These are phyloP conservation scores for Phytopythium oedochilum DNA, from an alignment of 352 stramenopile species.

Conservation along the genomic window DNA sequence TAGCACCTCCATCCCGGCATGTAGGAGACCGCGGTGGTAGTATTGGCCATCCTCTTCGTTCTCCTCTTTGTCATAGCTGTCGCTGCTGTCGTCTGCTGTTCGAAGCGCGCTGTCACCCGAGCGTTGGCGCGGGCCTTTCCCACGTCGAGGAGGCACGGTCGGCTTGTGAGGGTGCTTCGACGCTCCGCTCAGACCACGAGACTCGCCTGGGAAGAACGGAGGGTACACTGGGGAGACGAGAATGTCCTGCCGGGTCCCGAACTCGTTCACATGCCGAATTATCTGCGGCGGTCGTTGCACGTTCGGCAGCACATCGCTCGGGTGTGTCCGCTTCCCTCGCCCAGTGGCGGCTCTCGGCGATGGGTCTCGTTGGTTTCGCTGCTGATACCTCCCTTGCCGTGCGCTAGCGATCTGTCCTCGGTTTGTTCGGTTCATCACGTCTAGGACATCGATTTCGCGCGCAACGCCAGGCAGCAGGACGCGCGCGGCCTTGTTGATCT, in stretches of 20 bases:
- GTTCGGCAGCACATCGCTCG: background rate
- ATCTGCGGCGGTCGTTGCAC: constrained; percentile 25
- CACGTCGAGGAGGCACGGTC: constrained; percentile 6
- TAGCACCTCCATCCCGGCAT: constrained; percentile 56
- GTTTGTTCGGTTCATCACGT: background rate
- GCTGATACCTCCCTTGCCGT: constrained; percentile 17
- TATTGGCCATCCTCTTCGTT: background rate
- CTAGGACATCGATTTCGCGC: constrained; percentile 23
- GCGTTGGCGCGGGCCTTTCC: background rate
- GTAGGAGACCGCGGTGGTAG: constrained; percentile 54
- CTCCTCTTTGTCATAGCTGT: background rate
- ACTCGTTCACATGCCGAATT: constrained; percentile 65
- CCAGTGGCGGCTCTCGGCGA: background rate
- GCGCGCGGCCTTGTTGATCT: constrained; percentile 49
- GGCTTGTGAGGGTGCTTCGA: constrained; percentile 1
- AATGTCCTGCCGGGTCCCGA: constrained; percentile 49
- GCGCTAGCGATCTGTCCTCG: constrained; percentile 12
- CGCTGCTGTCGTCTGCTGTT: background rate
- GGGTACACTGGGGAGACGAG: constrained; percentile 51
- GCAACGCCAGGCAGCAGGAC: constrained; percentile 43
- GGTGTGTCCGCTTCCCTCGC: background rate
- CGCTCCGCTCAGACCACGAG: background rate
- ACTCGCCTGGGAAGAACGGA: constrained; percentile 29
- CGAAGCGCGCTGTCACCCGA: background rate
- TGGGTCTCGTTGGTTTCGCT: constrained; percentile 5